These are phyloP conservation scores for Colletotrichum brevisporum DNA, from an alignment of 2,329 filamentous ascomycete genomes.

Conservation along the genomic window DNA sequence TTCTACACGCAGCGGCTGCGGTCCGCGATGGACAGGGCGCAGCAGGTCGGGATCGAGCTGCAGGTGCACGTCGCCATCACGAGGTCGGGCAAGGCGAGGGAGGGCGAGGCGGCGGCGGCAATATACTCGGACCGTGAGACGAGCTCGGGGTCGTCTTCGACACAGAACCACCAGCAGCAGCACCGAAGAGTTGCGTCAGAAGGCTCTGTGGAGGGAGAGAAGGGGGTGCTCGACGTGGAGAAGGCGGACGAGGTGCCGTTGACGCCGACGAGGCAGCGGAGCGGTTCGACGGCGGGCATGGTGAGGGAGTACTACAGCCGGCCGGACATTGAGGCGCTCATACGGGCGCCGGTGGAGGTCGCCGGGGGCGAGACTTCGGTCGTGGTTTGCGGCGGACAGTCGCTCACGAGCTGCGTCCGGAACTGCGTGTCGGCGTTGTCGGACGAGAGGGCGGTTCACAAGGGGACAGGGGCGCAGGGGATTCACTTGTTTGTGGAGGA, in stretches of 20 bases:
- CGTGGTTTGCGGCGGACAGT: slow-evolving; percentile 71
- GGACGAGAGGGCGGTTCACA: slow-evolving; percentile 74
- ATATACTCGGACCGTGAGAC: slow-evolving; percentile 39
- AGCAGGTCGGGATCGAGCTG: slow-evolving; percentile 62
- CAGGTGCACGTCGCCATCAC: slow-evolving; percentile 70
- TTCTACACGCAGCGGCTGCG: slow-evolving; percentile 68
- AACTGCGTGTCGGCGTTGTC: slow-evolving; percentile 70
- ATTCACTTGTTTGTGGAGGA: slow-evolving; percentile 74
- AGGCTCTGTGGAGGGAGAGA: slow-evolving; percentile 9
- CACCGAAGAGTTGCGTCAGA: slow-evolving; percentile 26
- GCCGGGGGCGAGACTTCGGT: slow-evolving; percentile 74
- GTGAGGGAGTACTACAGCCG: slow-evolving; percentile 61
- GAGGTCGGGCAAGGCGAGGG: slow-evolving; percentile 46
- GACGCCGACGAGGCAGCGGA: slow-evolving; percentile 25
- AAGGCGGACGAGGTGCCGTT: slow-evolving; percentile 44
- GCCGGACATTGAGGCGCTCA: slow-evolving; percentile 66
- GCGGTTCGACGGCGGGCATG: slow-evolving; percentile 45
- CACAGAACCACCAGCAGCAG: slow-evolving; percentile 1
- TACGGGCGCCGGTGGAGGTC: slow-evolving; percentile 68
- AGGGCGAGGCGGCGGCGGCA: slow-evolving; percentile 43
- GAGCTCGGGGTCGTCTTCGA: slow-evolving; percentile 7
- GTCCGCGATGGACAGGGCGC: slow-evolving; percentile 58
- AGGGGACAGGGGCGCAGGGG: slow-evolving; percentile 74
- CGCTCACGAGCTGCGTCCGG: slow-evolving; percentile 66
- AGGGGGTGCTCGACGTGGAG: slow-evolving; percentile 24